phyloP scores from a whole-genome alignment of 441 rosid genomes.

The Kokia cookei region DNA sequence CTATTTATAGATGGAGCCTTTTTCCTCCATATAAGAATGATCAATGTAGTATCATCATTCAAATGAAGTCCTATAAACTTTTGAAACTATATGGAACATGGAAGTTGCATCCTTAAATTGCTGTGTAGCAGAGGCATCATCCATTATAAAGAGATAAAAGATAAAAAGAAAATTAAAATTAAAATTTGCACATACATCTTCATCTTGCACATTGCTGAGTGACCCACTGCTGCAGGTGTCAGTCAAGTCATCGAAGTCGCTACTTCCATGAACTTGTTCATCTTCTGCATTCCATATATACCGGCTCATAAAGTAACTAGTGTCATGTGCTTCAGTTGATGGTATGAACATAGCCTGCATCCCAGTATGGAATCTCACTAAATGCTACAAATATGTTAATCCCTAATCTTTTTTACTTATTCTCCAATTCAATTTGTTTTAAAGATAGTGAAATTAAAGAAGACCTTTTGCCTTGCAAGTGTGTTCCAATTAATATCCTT shows the following conservation, averaged over 20 bases:
- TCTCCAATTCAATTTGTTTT: background rate
- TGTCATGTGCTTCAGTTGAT: constrained; percentile 74
- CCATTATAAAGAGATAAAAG: background rate
- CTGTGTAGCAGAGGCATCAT: background rate
- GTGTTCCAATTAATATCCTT: constrained; percentile 94
- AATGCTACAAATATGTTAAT: constrained; percentile 7
- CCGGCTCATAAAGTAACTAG: constrained; percentile 93
- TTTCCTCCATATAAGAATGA: background rate
- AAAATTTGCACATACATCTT: constrained; percentile 51
- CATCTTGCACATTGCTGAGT: constrained; percentile 60
- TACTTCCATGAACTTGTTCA: constrained; percentile 70
- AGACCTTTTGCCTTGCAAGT: constrained; percentile 91
- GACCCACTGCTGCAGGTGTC: constrained; percentile 85
- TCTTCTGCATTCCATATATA: constrained; percentile 90
- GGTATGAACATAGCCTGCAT: constrained; percentile 96
- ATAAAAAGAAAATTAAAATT: background rate
- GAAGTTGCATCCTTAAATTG: background rate
- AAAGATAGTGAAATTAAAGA: background rate
- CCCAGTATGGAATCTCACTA: background rate
- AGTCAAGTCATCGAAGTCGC: constrained; percentile 84
- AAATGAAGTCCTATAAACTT: background rate
- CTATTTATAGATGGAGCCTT: background rate
- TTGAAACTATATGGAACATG: background rate
- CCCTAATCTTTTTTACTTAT: background rate
- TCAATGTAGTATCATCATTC: background rate